A percentile compares a stretch with the other conserved stretches of the same genome.
These are phyloP conservation scores for Verticillium longisporum DNA, from an alignment of 2,329 filamentous ascomycete species.

Conservation along the genomic window DNA sequence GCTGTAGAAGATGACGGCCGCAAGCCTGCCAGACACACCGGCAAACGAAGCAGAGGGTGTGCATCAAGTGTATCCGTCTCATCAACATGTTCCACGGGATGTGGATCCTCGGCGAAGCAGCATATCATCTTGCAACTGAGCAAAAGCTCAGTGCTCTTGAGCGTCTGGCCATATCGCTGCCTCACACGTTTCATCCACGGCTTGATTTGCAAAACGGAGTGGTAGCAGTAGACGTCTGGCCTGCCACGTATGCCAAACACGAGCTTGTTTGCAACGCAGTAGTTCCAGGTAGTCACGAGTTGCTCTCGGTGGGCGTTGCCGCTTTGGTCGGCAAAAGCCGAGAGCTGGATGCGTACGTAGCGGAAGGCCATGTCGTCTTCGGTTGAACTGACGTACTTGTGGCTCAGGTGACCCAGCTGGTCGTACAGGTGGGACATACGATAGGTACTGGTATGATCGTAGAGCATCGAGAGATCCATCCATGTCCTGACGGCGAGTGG, in stretches of 20 bases:
- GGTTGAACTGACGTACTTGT: constrained; percentile 19
- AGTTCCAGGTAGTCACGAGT: constrained; percentile 18
- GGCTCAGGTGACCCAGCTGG: constrained; percentile 28
- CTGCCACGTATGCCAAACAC: constrained; percentile 22
- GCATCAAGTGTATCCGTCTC: constrained; percentile 13
- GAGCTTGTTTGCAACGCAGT: background rate
- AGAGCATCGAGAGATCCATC: constrained; percentile 33
- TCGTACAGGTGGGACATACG: constrained; percentile 27
- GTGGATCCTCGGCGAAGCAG: constrained; percentile 38
- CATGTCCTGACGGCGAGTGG: constrained; percentile 35
- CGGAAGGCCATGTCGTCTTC: constrained; percentile 29
- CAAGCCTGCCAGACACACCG: background rate
- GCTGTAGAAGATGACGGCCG: background rate
- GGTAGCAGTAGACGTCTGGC: constrained; percentile 32
- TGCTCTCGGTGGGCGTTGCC: background rate
- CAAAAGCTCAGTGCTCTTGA: constrained; percentile 29
- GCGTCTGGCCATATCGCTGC: constrained; percentile 29
- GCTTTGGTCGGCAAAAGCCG: background rate
- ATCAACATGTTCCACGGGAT: constrained; percentile 28
- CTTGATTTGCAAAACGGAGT: constrained; percentile 35
- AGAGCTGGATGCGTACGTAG: constrained; percentile 15
- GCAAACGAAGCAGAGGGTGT: background rate
- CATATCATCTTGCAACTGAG: constrained; percentile 28
- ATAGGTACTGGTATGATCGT: constrained; percentile 28
- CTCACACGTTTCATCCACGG: constrained; percentile 37